A percentile compares a stretch with the other conserved stretches of the same genome.
Evolutionary conservation across 495 filamentous ascomycete genomes (phyloP).

Genomic region (Parathielavia hyrcaniae): DNA sequence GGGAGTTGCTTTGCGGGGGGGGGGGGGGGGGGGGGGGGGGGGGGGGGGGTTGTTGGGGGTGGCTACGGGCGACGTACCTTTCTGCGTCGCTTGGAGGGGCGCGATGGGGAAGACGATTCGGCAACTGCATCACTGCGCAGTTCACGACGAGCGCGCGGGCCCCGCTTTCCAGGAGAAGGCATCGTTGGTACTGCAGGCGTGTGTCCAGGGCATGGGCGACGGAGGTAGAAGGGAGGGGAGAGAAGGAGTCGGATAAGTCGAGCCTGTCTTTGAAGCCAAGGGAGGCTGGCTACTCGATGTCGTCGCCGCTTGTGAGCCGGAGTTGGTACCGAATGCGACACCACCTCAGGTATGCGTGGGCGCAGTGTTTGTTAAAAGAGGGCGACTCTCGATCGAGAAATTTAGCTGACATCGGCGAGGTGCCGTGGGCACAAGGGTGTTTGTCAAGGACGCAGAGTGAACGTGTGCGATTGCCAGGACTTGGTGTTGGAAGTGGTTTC

Average conservation of each 20-base stretch:
- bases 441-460: not conserved
- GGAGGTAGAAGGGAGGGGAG: constrained; percentile 2
- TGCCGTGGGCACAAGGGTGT: not conserved
- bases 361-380: not conserved
- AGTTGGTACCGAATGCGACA: constrained; percentile 7
- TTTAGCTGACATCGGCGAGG: not conserved
- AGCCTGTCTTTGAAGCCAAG: not conserved
- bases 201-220: constrained; percentile 26
- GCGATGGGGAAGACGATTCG: constrained; percentile 60
- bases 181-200: constrained; percentile 22
- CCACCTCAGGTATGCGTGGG: not conserved
- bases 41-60: too few relatives aligned
- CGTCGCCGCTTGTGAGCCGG: not conserved
- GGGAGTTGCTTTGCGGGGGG: too few relatives aligned
- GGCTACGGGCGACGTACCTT: constrained; percentile 49
- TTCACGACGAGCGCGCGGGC: constrained; percentile 38
- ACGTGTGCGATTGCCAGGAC: not conserved
- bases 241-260: not conserved
- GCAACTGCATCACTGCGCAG: constrained; percentile 36
- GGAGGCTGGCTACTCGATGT: constrained; percentile 5
- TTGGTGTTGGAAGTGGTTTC: not conserved
- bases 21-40: too few relatives aligned
- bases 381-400: not conserved
- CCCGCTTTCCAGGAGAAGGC: constrained; percentile 41
- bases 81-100: constrained; percentile 67